Evolutionary conservation across 192 early-diverging fungal species (phyloP).

Genomic region (Coemansia furcata): DNA sequence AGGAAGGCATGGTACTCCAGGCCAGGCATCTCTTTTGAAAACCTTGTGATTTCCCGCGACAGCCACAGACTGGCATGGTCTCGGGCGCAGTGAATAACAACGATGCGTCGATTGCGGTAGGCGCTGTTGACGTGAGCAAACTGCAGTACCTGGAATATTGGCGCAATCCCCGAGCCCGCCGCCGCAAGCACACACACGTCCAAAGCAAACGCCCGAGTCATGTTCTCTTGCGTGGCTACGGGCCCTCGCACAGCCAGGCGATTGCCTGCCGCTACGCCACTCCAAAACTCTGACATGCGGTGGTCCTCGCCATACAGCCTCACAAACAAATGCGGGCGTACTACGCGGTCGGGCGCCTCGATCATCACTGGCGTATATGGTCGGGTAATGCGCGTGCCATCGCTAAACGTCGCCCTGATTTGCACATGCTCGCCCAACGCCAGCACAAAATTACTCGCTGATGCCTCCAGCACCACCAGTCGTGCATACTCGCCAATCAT

Average conservation of each 20-base stretch:
- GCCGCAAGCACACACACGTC: conserved; percentile 18
- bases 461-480: conserved; percentile 40
- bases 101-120: conserved; percentile 16
- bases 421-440: conserved; percentile 40
- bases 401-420: conserved; percentile 5
- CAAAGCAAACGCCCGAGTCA: conserved; percentile 12
- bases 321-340: conserved; percentile 35
- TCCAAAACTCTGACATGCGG: conserved; percentile 12
- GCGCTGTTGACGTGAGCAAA: conserved; percentile 25
- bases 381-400: not conserved
- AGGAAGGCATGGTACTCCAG: conserved; percentile 16
- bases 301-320: conserved; percentile 23
- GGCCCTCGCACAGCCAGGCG: conserved; percentile 22
- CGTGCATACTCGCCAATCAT: conserved; percentile 1
- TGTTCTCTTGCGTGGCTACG: conserved; percentile 13
- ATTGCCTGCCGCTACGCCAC: not conserved
- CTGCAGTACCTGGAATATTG: conserved; percentile 37
- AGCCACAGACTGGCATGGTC: conserved; percentile 26
- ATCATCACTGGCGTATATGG: conserved; percentile 46
- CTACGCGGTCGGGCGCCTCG: conserved; percentile 21
- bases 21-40: conserved; percentile 13
- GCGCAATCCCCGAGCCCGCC: conserved; percentile 43
- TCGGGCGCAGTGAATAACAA: conserved; percentile 25
- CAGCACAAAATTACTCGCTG: conserved; percentile 19
- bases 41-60: not conserved